These are phyloP conservation scores for Saccharomyces eubayanus DNA, from an alignment of 805 yeast genomes.

Conservation along the genomic window DNA sequence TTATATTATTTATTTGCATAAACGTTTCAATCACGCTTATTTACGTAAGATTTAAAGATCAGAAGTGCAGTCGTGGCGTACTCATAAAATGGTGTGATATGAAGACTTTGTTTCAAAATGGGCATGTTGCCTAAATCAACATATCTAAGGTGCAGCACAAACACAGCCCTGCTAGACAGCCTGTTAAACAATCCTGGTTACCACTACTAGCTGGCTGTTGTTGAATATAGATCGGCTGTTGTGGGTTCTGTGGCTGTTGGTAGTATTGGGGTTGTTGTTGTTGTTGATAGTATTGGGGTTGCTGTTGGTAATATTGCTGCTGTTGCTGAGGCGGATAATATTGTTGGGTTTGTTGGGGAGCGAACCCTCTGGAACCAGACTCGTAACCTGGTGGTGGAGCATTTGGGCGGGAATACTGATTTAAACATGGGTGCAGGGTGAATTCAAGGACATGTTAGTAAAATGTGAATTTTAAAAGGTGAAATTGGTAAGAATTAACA, in stretches of 20 bases:
- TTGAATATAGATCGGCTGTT: conserved; percentile 43
- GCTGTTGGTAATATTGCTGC: conserved; percentile 9
- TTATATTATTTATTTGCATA: neutral
- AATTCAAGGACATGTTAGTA: neutral
- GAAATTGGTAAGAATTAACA: neutral
- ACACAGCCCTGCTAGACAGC: conserved; percentile 45
- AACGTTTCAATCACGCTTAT: neutral
- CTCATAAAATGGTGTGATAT: too few species aligned
- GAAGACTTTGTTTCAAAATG: neutral
- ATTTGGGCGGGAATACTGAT: neutral
- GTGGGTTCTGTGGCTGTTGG: conserved; percentile 37
- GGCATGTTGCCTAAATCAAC: conserved; percentile 25
- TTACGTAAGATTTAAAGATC: neutral
- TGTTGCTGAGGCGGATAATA: conserved; percentile 6
- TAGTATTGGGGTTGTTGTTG: conserved; percentile 33
- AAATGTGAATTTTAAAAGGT: neutral
- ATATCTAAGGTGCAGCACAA: conserved; percentile 45
- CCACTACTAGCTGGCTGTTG: conserved; percentile 33
- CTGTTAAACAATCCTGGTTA: conserved; percentile 37
- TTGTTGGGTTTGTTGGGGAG: conserved; percentile 6
- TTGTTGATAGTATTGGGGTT: conserved; percentile 12
- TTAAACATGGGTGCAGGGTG: neutral
- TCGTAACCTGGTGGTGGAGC: neutral
- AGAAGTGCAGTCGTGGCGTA: neutral
- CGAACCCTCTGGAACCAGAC: neutral